Percentiles rank a stretch among this genome's conserved stretches.
phyloP scores from a whole-genome alignment of 306 rosid genomes.

The Coriaria nepalensis region DNA sequence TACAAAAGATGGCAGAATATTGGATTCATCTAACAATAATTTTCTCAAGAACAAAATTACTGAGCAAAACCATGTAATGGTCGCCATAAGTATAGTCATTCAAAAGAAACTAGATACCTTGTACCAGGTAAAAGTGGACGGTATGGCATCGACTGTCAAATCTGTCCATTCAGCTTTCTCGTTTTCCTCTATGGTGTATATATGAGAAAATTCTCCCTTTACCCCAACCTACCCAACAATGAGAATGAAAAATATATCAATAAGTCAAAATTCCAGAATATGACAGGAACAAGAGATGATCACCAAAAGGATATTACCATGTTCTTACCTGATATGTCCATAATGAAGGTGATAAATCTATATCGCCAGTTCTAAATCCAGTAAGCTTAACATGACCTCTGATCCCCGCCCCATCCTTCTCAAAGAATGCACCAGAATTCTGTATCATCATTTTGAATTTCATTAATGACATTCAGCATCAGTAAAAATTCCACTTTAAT shows the following conservation, averaged over 20 bases:
- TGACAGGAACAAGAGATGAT: too few relatives aligned
- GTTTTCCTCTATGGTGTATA: slow-evolving; percentile 38
- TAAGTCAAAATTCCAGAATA: too few relatives aligned
- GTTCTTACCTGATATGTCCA: slow-evolving; percentile 86
- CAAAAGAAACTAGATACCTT: slow-evolving; percentile 40
- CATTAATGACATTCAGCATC: slow-evolving; percentile 4
- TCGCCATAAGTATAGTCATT: too few relatives aligned
- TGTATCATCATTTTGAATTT: slow-evolving; percentile 23
- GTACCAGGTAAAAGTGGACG: slow-evolving; percentile 80
- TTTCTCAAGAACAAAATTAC: too few relatives aligned
- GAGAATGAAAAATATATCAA: too few relatives aligned
- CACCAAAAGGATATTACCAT: slow-evolving; percentile 12
- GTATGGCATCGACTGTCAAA: slow-evolving; percentile 36
- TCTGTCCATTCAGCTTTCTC: slow-evolving; percentile 56
- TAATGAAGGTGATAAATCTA: slow-evolving; percentile 53
- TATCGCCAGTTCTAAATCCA: slow-evolving; percentile 57
- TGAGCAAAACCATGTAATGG: too few relatives aligned
- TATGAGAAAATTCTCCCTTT: slow-evolving; percentile 53
- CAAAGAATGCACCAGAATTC: slow-evolving; percentile 87
- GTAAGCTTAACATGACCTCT: slow-evolving; percentile 62
- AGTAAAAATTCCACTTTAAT: background rate
- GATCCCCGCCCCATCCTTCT: slow-evolving; percentile 90
- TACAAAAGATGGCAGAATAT: too few relatives aligned
- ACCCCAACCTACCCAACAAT: slow-evolving; percentile 67
- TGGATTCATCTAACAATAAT: background rate